phyloP scores from a whole-genome alignment of 768 basidiomycete genomes.

The Boletus subcaerulescens region DNA sequence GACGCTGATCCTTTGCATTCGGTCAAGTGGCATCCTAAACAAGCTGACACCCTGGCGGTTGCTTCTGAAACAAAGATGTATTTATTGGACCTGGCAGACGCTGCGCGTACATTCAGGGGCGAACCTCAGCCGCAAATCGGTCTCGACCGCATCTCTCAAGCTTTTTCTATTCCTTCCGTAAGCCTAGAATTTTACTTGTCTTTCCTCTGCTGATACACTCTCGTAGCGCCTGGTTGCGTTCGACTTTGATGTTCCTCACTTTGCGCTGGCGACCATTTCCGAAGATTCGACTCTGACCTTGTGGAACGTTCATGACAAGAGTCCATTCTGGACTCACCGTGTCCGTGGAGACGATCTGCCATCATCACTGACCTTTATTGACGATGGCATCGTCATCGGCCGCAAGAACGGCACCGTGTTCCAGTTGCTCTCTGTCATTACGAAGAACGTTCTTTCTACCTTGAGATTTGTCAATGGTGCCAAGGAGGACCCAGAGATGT shows the following conservation, averaged over 20 bases:
- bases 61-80: slow-evolving; percentile 76
- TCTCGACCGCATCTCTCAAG: slow-evolving; percentile 63
- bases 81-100: slow-evolving; percentile 67
- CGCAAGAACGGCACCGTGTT: slow-evolving; percentile 82
- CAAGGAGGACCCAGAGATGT: slow-evolving; percentile 81
- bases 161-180: slow-evolving; percentile 70
- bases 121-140: slow-evolving; percentile 69
- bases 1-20: slow-evolving; percentile 65
- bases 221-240: slow-evolving; percentile 76
- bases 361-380: slow-evolving; percentile 81
- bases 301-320: slow-evolving; percentile 78
- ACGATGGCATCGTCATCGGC: slow-evolving; percentile 81
- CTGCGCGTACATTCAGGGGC: slow-evolving; percentile 56
- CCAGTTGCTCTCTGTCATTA: slow-evolving; percentile 76
- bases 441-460: slow-evolving; percentile 70
- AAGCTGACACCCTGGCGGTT: slow-evolving; percentile 76
- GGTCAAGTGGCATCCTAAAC: slow-evolving; percentile 88
- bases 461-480: slow-evolving; percentile 70
- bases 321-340: slow-evolving; percentile 72
- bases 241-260: slow-evolving; percentile 77
- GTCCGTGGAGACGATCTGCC: slow-evolving; percentile 78
- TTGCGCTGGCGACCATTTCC: slow-evolving; percentile 77
- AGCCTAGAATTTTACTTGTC: slow-evolving; percentile 21
- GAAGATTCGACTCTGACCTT: slow-evolving; percentile 78
- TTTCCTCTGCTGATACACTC: neutral